phyloP scores from a whole-genome alignment of 495 filamentous ascomycete species.

The Barbatosphaeria neglecta region DNA sequence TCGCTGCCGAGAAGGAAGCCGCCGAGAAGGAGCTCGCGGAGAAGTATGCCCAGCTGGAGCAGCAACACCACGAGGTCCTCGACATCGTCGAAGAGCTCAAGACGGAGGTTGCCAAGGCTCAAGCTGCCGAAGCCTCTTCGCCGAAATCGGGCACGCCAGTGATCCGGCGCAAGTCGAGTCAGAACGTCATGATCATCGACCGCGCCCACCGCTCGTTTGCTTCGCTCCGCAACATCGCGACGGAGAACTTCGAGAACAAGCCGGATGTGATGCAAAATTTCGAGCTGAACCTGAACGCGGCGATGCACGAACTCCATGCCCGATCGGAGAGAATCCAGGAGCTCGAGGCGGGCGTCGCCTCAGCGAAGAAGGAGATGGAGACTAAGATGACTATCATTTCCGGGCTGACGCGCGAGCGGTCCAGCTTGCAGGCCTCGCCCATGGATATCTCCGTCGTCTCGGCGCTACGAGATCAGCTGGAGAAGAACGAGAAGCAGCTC shows the following conservation, averaged over 20 bases:
- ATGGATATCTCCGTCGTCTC: constrained; percentile 91
- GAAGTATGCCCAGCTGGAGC: constrained; percentile 70
- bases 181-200: constrained; percentile 81
- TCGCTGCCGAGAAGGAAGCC: constrained; percentile 66
- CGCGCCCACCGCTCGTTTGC: constrained; percentile 87
- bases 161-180: constrained; percentile 87
- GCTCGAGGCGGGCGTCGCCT: constrained; percentile 73
- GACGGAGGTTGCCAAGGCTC: constrained; percentile 67
- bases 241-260: constrained; percentile 69
- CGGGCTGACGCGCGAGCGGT: constrained; percentile 82
- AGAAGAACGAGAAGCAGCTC: constrained; percentile 74
- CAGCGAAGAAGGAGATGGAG: constrained; percentile 90
- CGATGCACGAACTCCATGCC: constrained; percentile 81
- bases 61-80: constrained; percentile 68
- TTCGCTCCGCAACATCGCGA: constrained; percentile 74
- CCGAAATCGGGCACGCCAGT: constrained; percentile 53
- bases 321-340: constrained; percentile 83
- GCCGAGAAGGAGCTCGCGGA: constrained; percentile 57
- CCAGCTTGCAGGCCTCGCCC: constrained; percentile 74
- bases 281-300: constrained; percentile 79
- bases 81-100: constrained; percentile 83
- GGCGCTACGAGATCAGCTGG: constrained; percentile 72
- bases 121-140: constrained; percentile 50
- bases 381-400: constrained; percentile 88
- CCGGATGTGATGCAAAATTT: constrained; percentile 86